Conservation (phyloP, 495 filamentous ascomycete species). For the Penicillium cinerascens region DNA sequence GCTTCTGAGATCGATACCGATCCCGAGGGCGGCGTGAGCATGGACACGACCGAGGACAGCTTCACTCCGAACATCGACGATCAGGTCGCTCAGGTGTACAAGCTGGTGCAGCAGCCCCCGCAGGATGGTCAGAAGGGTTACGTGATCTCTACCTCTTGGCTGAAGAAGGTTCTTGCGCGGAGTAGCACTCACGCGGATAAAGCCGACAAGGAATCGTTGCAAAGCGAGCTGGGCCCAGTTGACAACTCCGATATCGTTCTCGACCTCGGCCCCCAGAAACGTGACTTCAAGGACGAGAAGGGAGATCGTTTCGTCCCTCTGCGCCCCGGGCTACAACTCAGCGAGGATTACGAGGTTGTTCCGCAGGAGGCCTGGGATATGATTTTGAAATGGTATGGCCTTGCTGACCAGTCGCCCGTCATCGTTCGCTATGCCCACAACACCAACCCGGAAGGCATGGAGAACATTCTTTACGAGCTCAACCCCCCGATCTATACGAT, state of each 20-base stretch:
- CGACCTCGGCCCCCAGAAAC: constrained; percentile 37
- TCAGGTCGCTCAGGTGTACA: constrained; percentile 68
- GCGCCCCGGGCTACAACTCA: constrained; percentile 60
- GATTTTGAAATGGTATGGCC: constrained; percentile 76
- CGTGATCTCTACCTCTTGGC: constrained; percentile 75
- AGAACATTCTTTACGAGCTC: constrained; percentile 76
- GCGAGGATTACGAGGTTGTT: constrained; percentile 72
- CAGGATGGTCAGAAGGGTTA: constrained; percentile 71
- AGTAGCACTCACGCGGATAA: constrained; percentile 54
- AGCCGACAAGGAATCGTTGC: constrained; percentile 55
- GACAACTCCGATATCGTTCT: constrained; percentile 72
- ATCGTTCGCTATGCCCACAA: constrained; percentile 79
- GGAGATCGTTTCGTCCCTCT: constrained; percentile 69
- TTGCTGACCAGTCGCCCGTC: constrained; percentile 63
- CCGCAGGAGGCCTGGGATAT: constrained; percentile 77
- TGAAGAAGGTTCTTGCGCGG: constrained; percentile 68
- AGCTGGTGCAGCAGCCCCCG: constrained; percentile 47
- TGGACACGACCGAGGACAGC: constrained; percentile 6
- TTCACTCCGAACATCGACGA: constrained; percentile 64
- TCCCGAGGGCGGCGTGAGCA: constrained; percentile 25
- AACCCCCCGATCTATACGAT: constrained; percentile 85
- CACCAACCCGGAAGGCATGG: constrained; percentile 53
- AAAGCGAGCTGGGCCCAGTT: constrained; percentile 72
- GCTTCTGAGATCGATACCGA: constrained; percentile 46
- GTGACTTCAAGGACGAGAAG: constrained; percentile 47